Base-by-base conservation (phyloP, 2,329 filamentous ascomycete genomes). In the Neophaeococcomyces aloes region DNA sequence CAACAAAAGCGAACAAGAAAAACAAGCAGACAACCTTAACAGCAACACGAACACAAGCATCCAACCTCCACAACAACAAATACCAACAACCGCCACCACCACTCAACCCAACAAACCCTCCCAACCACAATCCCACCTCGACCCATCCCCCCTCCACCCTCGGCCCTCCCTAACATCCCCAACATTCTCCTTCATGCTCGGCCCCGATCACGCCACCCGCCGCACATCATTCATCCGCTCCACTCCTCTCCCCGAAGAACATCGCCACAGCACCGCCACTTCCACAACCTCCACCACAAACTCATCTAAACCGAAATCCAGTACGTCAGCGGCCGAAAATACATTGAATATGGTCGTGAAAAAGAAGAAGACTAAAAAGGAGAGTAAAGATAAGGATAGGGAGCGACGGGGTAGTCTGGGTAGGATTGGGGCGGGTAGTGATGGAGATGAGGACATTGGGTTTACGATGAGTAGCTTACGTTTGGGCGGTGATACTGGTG, bases 131-230 rank as follows among this genome's bases (percentile, higher is more conserved):
- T 14, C 2, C 27, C 30, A 4, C 17, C 17, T 7, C 30, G 41
- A n/a, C 37, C 32, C 7, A 29, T 3, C 18, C 29, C 29, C 13
- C 39, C 48, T 29, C 25, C 40, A 17, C 29, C 45, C 56, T 7
- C 65, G 68, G 31, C 62, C 66, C 38, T 64, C 67, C 29, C 51
- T 71, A 38, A 61, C 64, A 29, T 61, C 70, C 38, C 65, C 68
- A 14, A 66, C 66, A 18, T 71, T 70, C 45, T 69, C 68, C 10
- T 71, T 68, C 65, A 71, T 71, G 66, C 59, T 71, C 29, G 68
- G 67, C 29, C 64, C 67, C 35, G 60, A 61, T 45, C 59, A 63
- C n/a, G n/a, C n/a, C n/a, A n/a, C n/a, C 32, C 62, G 62, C 40
- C 59, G 66, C 19, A 68, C 65, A 7, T 63, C 61, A 23, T 70